Conservation (phyloP, 129 eudicot genomes). For the Tagetes erecta region DNA sequence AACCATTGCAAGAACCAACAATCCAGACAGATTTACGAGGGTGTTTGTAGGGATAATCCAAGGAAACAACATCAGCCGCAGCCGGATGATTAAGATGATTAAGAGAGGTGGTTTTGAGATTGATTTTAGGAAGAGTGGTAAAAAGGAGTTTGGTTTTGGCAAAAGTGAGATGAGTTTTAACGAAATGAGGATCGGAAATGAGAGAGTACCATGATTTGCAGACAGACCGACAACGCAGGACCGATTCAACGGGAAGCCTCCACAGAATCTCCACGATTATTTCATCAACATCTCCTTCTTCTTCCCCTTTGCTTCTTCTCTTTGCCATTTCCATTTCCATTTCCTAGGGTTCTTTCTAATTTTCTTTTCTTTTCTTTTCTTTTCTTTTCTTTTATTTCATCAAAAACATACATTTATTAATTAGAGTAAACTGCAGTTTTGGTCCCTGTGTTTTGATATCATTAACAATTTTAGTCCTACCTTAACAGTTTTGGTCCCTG, state of each 20-base stretch:
- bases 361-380: no score
- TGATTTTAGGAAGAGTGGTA: conserved; percentile 14
- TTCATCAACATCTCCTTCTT: conserved; percentile 19
- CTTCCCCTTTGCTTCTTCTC: not conserved
- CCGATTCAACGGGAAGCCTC: conserved; percentile 50
- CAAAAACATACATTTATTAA: no score
- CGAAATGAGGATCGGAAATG: conserved; percentile 43
- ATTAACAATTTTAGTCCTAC: no score
- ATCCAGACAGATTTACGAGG: conserved; percentile 43
- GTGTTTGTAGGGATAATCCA: conserved; percentile 44
- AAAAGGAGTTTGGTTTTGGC: conserved; percentile 26
- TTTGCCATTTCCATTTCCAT: not conserved
- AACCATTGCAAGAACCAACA: conserved; percentile 57
- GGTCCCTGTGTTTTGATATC: no score
- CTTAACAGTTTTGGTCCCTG: no score
- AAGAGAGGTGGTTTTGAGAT: conserved; percentile 1
- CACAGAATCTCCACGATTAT: conserved; percentile 39
- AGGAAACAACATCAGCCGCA: no score
- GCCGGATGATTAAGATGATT: no score
- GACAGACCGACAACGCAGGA: conserved; percentile 44
- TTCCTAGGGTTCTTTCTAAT: not conserved
- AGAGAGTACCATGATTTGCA: conserved; percentile 45
- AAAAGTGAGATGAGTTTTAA: conserved; percentile 37
- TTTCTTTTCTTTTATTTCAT: no score
- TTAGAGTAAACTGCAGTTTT: no score